Evolutionary conservation across 495 filamentous ascomycete genomes (phyloP), one percentile per base, ranked within the genome.

Genomic region (Sordaria brevicollis): DNA sequence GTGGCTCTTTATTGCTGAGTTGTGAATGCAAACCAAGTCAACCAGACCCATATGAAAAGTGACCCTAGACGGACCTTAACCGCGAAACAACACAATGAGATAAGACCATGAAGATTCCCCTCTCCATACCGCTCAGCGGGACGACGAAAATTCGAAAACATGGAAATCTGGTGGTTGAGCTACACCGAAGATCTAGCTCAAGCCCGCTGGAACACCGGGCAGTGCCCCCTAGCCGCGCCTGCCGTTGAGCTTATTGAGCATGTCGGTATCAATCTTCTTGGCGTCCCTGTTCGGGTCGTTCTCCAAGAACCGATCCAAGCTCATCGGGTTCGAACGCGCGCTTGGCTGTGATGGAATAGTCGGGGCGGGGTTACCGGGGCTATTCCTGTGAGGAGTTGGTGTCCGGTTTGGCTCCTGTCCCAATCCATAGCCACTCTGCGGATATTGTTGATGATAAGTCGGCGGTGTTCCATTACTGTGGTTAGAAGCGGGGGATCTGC

Each of bases 401-500:
- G 71, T 69, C 41, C 71, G 62, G 65, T 76, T 72, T 38, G 73
- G 74, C 10, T 76, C n/a, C n/a, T n/a, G n/a, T n/a, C n/a, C n/a
- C n/a, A n/a, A n/a, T n/a, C n/a, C 74, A 21, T 74, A 75, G 5
- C 71, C 68, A 9, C 67, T 73, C 29, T 75, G 75, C 34, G 72
- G 76, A 19, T 75, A 80, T 35, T 71, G 72, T 68, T 69, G 76
- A 34, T 76, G 80, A 39, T 10, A 74, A 33, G 67, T 79, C 19
- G 76, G 80, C 33, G 81, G 71, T n/a, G 79, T 82, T 62, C 76
- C 79, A 70, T 76, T 79, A 72, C 81, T 83, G 21, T 79, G 72
- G 62, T 74, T 80, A 3, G 80, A 82, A 21, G 80, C 81, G 1
- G 83, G 83, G 11, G 83, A 85, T 21, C 83, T 80, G 34, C 83